A percentile compares a stretch with the other conserved stretches of the same genome.
phyloP scores from a whole-genome alignment of 169 alveolate genomes.

The Plasmodium cynomolgi region DNA sequence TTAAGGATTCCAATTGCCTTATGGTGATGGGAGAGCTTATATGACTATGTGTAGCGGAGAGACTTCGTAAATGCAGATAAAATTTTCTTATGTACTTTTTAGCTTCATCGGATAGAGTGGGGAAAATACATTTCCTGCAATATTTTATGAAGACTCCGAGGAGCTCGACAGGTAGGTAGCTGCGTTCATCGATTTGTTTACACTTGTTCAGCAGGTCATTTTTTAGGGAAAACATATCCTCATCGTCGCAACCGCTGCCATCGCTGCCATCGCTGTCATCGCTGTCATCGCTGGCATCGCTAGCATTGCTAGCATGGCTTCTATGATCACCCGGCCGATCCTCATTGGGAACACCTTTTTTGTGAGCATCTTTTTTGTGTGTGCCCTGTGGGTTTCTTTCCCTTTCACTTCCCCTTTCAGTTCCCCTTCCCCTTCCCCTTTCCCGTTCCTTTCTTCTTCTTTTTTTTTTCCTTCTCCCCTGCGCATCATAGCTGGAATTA shows the following conservation, averaged over 20 bases:
- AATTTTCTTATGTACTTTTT: conserved; percentile 50
- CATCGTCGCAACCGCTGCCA: neutral
- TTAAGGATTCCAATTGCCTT: conserved; percentile 91
- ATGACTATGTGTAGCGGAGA: conserved; percentile 23
- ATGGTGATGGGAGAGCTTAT: conserved; percentile 87
- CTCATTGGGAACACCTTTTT: neutral
- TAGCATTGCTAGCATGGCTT: too few species aligned
- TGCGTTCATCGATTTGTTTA: conserved; percentile 49
- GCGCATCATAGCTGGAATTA: neutral
- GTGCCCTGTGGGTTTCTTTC: neutral
- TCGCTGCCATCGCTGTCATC: neutral
- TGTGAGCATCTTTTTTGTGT: neutral
- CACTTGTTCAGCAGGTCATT: conserved; percentile 33
- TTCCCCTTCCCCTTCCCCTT: too few species aligned
- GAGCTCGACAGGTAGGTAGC: conserved; percentile 45
- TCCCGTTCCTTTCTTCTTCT: neutral
- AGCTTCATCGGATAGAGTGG: conserved; percentile 48
- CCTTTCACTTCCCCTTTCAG: too few species aligned
- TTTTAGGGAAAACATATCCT: neutral
- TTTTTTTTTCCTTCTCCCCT: conserved; percentile 6
- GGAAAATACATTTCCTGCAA: conserved; percentile 40
- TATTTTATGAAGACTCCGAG: conserved; percentile 31
- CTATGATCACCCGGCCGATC: neutral
- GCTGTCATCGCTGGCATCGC: neutral
- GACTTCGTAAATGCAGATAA: conserved; percentile 51